Evolutionary conservation across 2,329 filamentous ascomycete species (phyloP).

Genomic region (Trichoderma hamatum): DNA sequence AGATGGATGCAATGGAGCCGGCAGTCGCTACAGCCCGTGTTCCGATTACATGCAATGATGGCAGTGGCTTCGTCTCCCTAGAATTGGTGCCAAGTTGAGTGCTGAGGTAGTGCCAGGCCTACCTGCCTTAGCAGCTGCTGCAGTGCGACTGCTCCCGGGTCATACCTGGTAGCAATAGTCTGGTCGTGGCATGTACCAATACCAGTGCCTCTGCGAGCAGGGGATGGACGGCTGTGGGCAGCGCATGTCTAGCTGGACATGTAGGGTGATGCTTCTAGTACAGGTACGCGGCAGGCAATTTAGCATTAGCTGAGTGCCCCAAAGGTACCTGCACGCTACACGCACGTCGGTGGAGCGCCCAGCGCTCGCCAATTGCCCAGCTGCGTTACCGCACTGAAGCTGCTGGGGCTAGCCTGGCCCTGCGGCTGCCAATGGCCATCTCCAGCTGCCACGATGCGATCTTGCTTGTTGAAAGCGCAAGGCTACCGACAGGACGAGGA

Average conservation of each 20-base stretch:
- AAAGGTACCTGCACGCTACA: neutral
- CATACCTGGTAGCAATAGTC: too few relatives aligned
- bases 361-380: conserved; percentile 11
- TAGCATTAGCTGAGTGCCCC: conserved; percentile 4
- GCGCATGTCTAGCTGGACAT: neutral
- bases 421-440: conserved; percentile 11
- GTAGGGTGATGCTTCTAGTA: neutral
- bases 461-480: conserved; percentile 1
- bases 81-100: neutral
- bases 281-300: neutral
- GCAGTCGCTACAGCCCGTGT: neutral
- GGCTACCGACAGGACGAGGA: conserved; percentile 21
- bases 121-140: neutral
- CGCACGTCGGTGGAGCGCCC: neutral
- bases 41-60: neutral
- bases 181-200: too few relatives aligned
- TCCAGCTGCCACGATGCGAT: conserved; percentile 21
- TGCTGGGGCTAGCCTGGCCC: neutral
- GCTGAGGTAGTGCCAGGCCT: neutral
- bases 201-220: neutral
- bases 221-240: neutral
- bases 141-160: neutral
- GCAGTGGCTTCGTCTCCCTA: neutral
- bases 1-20: conserved; percentile 5
- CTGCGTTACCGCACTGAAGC: neutral